These are phyloP conservation scores for Nissolia schottii DNA, from an alignment of 306 rosid species.

Conservation along the genomic window DNA sequence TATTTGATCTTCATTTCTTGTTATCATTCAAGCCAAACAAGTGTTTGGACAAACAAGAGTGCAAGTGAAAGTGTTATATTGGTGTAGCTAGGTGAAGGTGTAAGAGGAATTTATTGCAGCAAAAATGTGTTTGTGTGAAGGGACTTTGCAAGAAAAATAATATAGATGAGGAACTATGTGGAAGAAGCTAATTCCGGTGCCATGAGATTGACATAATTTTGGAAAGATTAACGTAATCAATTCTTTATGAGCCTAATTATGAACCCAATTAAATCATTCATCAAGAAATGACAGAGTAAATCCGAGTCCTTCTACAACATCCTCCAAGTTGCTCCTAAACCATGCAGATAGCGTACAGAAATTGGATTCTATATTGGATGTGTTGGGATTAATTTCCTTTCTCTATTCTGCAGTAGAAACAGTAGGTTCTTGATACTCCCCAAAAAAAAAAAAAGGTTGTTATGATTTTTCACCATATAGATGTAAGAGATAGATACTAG, in stretches of 20 bases:
- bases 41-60: neutral
- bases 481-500: no score
- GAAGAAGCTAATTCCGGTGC: constrained; percentile 38
- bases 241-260: constrained; percentile 1
- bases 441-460: neutral
- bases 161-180: constrained; percentile 3
- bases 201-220: constrained; percentile 22
- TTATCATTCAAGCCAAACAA: no score
- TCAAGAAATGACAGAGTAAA: constrained; percentile 3
- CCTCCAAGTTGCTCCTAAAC: neutral
- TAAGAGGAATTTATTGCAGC: constrained; percentile 28
- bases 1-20: no score
- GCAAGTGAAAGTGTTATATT: neutral
- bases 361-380: neutral
- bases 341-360: neutral
- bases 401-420: neutral
- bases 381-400: neutral
- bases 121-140: neutral
- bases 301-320: neutral
- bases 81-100: neutral
- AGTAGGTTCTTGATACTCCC: no score
- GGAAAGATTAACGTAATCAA: constrained; percentile 3
- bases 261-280: constrained; percentile 19
- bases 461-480: neutral
- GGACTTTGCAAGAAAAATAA: constrained; percentile 19